These are phyloP conservation scores for Ophiosphaerella narmari DNA, from an alignment of 2,329 filamentous ascomycete species.

Conservation along the genomic window DNA sequence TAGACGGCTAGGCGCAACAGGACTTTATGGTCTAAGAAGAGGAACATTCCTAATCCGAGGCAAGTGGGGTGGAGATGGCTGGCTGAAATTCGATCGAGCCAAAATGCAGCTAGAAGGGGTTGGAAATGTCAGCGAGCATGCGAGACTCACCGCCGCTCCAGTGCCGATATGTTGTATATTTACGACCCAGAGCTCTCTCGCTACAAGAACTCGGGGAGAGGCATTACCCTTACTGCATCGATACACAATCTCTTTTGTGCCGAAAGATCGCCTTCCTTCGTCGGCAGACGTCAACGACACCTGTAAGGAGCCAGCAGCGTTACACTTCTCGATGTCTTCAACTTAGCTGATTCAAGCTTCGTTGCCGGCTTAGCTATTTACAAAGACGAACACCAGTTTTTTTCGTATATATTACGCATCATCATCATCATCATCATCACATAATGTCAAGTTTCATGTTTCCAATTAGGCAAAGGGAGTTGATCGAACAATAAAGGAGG, in stretches of 20 bases:
- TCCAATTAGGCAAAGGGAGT: slow-evolving; percentile 14
- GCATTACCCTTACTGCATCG: slow-evolving; percentile 6
- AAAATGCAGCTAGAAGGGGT: background rate
- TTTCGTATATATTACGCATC: slow-evolving; percentile 8
- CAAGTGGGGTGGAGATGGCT: slow-evolving; percentile 9
- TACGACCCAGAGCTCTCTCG: slow-evolving; percentile 5
- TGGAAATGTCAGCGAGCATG: background rate
- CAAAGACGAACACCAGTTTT: slow-evolving; percentile 25
- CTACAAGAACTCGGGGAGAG: slow-evolving; percentile 1
- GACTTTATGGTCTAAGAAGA: slow-evolving; percentile 12
- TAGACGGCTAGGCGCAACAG: slow-evolving; percentile 1
- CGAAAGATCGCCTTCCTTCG: slow-evolving; percentile 13
- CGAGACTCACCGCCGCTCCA: background rate
- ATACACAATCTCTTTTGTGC: slow-evolving; percentile 3
- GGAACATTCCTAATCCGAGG: slow-evolving; percentile 17
- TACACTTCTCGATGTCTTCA: background rate
- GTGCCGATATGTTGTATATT: slow-evolving; percentile 9
- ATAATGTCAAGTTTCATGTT: slow-evolving; percentile 4
- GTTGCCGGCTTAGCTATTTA: slow-evolving; percentile 13
- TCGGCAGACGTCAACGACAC: slow-evolving; percentile 16
- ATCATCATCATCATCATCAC: background rate
- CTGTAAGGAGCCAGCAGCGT: slow-evolving; percentile 12
- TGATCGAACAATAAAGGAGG: background rate
- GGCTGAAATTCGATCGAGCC: slow-evolving; percentile 15
- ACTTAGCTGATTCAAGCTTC: background rate